Base-by-base conservation (phyloP, 164 flowering plant species). In the Macadamia integrifolia region DNA sequence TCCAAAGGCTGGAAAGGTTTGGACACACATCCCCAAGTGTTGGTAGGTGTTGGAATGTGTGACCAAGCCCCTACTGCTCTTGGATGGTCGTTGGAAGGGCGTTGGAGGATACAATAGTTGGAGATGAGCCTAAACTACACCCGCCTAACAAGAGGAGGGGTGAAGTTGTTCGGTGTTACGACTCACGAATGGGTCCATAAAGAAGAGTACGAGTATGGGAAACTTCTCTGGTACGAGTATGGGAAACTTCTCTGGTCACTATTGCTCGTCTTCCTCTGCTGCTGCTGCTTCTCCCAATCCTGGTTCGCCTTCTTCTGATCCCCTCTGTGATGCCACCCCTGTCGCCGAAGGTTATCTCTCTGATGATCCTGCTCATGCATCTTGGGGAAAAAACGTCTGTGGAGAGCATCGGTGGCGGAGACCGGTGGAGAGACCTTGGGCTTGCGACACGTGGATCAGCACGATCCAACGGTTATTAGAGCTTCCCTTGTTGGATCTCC, bases 141-240 rank as follows among this genome's bases (percentile, higher is more conserved):
- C 44, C 89, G 95, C 61, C 90, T 93, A 29, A 69, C 87, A 23
- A 76, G 89, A 52, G 84, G 86, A 1, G 92, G 89, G 0, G 81
- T 87, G 77, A 90, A 74, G 82, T 81, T 90, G 46, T 92, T 92
- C 75, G 98, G 98, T 6, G 98, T 92, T 6, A 23, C 72, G 94
- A 52, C 75, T 92, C 43, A 90, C 87, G 5, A 96, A 92, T 64
- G 95, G 96, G 4, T 78, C 91, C 66, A 86, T 92, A 29, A 90
- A 90, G 86, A 92, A 92, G 89, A 90, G 96, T 69, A 95, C 95
- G 6, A 88, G 95, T 60, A 86, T 90, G 98, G 95, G 96, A 0
- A 88, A 84, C 67, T 77, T 92, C 4, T 84, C 87, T 30, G 77
- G 78, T 18, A 95, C 95, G 6, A 88, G 95, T 60, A 86, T 90